Percentiles rank a stretch among this genome's conserved stretches.
Conservation (phyloP, 768 basidiomycete genomes). For the Phaeolepiota aurea region DNA sequence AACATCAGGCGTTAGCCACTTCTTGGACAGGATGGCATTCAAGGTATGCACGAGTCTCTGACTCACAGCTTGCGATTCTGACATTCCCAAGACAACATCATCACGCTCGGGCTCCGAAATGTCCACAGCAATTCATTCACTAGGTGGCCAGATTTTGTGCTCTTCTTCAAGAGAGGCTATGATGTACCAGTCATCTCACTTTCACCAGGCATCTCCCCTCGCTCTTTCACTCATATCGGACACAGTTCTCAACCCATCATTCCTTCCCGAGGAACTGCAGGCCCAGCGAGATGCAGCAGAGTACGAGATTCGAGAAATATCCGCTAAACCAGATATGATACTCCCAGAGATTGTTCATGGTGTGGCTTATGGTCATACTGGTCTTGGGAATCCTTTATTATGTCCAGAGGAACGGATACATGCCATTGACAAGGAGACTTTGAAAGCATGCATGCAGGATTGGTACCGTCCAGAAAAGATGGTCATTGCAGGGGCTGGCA, state of each 20-base stretch:
- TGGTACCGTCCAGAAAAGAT: slow-evolving; percentile 95
- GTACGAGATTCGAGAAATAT: slow-evolving; percentile 88
- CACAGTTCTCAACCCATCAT: slow-evolving; percentile 74
- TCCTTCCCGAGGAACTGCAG: slow-evolving; percentile 71
- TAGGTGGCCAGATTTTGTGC: slow-evolving; percentile 90
- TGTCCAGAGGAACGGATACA: slow-evolving; percentile 82
- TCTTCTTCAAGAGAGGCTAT: slow-evolving; percentile 89
- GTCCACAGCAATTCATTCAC: slow-evolving; percentile 68
- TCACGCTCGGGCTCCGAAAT: slow-evolving; percentile 70
- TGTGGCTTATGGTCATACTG: slow-evolving; percentile 71
- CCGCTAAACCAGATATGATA: slow-evolving; percentile 85
- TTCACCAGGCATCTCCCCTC: slow-evolving; percentile 70
- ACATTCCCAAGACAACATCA: slow-evolving; percentile 52
- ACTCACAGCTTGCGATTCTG: slow-evolving; percentile 1
- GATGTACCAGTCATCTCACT: slow-evolving; percentile 97
- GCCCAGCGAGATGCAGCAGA: slow-evolving; percentile 79
- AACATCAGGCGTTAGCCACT: slow-evolving; percentile 80
- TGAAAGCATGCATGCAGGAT: slow-evolving; percentile 57
- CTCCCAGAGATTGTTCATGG: slow-evolving; percentile 85
- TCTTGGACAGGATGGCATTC: slow-evolving; percentile 93
- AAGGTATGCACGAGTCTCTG: slow-evolving; percentile 49
- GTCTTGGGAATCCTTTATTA: slow-evolving; percentile 84
- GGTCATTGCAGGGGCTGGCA: slow-evolving; percentile 91
- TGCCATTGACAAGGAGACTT: slow-evolving; percentile 47
- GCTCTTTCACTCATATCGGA: slow-evolving; percentile 88